Conservation (phyloP, 176 grass and related monocot genomes). For the Bothriochloa decipiens region DNA sequence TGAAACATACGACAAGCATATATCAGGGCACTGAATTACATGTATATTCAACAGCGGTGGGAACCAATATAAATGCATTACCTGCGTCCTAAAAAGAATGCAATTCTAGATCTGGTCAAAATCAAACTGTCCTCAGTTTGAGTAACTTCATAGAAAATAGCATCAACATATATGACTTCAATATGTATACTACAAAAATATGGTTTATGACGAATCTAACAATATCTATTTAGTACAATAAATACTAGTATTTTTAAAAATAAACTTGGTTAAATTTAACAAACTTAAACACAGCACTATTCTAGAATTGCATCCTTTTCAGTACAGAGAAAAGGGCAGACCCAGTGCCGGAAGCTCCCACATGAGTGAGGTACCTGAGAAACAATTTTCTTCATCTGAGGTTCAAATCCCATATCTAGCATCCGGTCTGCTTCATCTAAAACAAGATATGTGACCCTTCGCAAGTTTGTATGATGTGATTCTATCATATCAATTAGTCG, state of each 20-base stretch:
- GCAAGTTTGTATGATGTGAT: conserved; percentile 94
- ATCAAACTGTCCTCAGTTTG: not conserved
- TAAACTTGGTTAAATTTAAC: not conserved
- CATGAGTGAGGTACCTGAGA: conserved; percentile 59
- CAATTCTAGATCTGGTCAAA: not conserved
- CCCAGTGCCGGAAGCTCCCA: too few species aligned
- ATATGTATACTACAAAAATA: not conserved
- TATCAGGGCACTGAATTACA: not conserved
- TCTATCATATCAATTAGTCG: conserved; percentile 99
- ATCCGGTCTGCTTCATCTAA: conserved; percentile 96
- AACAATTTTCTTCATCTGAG: conserved; percentile 98
- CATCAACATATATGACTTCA: not conserved
- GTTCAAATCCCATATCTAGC: conserved; percentile 99
- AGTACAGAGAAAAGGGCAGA: not conserved
- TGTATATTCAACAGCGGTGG: not conserved
- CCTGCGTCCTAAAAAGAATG: not conserved
- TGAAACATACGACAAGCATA: not conserved
- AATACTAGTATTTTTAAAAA: not conserved
- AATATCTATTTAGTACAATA: not conserved
- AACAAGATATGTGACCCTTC: conserved; percentile 96
- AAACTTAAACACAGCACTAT: not conserved
- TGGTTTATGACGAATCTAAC: not conserved
- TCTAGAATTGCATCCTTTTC: not conserved
- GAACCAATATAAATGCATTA: not conserved
- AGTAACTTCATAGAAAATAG: not conserved